These are phyloP conservation scores for Nakaseomyces delphensis DNA, from an alignment of 1,139 yeast genomes.

Conservation along the genomic window DNA sequence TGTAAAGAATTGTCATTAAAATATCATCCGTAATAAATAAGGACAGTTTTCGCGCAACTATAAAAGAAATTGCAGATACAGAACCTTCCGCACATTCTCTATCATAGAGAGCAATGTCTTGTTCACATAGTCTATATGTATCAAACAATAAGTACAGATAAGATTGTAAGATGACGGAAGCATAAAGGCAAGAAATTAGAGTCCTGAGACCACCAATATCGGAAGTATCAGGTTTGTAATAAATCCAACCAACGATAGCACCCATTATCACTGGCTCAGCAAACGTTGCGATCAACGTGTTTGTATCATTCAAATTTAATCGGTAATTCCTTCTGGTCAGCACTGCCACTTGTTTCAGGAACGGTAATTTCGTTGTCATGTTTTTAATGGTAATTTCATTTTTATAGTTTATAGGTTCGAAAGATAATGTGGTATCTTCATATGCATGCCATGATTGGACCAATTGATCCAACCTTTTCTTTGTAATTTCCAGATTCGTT, in stretches of 20 bases:
- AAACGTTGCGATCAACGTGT: slow-evolving; percentile 46
- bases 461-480: slow-evolving; percentile 39
- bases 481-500: slow-evolving; percentile 36
- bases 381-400: slow-evolving; percentile 16
- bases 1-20: slow-evolving; percentile 50
- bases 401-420: slow-evolving; percentile 7
- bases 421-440: slow-evolving; percentile 16
- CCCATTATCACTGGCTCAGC: slow-evolving; percentile 53
- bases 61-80: slow-evolving; percentile 47
- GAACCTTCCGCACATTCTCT: slow-evolving; percentile 69
- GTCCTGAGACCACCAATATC: slow-evolving; percentile 63
- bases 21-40: slow-evolving; percentile 64
- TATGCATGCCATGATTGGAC: slow-evolving; percentile 43
- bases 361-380: slow-evolving; percentile 32
- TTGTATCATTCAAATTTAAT: slow-evolving; percentile 51
- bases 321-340: slow-evolving; percentile 48
- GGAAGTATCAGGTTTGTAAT: slow-evolving; percentile 49
- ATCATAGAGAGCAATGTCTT: slow-evolving; percentile 61
- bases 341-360: slow-evolving; percentile 45
- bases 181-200: slow-evolving; percentile 53
- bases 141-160: slow-evolving; percentile 65
- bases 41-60: slow-evolving; percentile 58
- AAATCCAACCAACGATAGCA: slow-evolving; percentile 65
- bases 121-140: slow-evolving; percentile 58
- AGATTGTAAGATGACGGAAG: slow-evolving; percentile 56